Evolutionary conservation across 805 yeast genomes (phyloP), one percentile per base, ranked within the genome.

Genomic region (Candida yuanshanica): DNA sequence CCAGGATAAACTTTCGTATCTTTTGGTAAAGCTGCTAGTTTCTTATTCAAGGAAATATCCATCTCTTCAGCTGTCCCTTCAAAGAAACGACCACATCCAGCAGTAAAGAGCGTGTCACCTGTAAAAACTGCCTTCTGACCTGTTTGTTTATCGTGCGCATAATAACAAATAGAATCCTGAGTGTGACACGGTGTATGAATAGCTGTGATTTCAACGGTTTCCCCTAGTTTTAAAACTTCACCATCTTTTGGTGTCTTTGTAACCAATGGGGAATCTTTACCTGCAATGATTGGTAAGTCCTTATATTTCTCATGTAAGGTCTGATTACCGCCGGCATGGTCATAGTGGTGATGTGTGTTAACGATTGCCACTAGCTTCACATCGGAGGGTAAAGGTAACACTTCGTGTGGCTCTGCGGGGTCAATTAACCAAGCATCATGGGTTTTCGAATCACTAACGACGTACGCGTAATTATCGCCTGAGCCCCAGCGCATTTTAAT

Each of bases 121-220:
- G 97, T 87, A 65, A 93, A 88, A 2, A 93, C 89, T 4, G 83
- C 89, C 48, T 69, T 70, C 50, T 88, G 77, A 25, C 70, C 72
- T 1, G 89, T 77, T 26, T 61, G 58, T 0, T 45, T 34, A 58
- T 91, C 98, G 36, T 68, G 67, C 0, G 76, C 88, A 52, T 63
- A 83, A 63, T 88, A 93, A 58, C 98, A 91, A 45, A 93, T 85
- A 4, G 96, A 87, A 63, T 93, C 99, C 63, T 84, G 93, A 0
- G 99, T 93, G 62, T 93, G 99, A 59, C 99, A 93, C 4, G 99
- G 99, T 0, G 99, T 93, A 63, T 91, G 91, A 31, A 91, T 68
- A 1, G 96, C 95, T 2, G 81, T 79, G 38, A 90, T 75, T 14
- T 76, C 70, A 38, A 91, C 57, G 46, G 72, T 60, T 32, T 70